phyloP scores from a whole-genome alignment of 768 basidiomycete genomes.

The Gautieria morchelliformis region DNA sequence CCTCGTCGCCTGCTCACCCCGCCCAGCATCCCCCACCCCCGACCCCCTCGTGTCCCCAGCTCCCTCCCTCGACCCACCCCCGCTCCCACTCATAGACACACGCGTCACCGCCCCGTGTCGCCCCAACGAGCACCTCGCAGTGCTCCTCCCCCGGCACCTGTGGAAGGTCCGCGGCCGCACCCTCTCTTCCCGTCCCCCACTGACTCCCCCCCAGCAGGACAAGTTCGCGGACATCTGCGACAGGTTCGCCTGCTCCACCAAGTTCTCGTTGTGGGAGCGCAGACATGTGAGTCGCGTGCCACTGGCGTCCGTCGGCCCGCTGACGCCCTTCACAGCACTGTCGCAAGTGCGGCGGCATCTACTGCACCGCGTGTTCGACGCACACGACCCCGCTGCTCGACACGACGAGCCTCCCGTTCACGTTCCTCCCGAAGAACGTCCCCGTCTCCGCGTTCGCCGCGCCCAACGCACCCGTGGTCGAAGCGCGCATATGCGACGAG shows the following conservation, averaged over 20 bases:
- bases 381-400: slow-evolving; percentile 59
- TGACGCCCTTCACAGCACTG: slow-evolving; percentile 44
- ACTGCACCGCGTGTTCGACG: slow-evolving; percentile 54
- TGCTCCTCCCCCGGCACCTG: slow-evolving; percentile 53
- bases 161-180: slow-evolving; percentile 52
- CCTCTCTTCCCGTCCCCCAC: not conserved
- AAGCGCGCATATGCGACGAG: slow-evolving; percentile 65
- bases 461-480: slow-evolving; percentile 46
- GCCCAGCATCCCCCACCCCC: not conserved
- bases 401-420: slow-evolving; percentile 58
- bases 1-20: not conserved
- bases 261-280: slow-evolving; percentile 62
- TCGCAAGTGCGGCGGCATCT: slow-evolving; percentile 76
- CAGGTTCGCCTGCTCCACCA: slow-evolving; percentile 58
- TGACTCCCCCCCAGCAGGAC: slow-evolving; percentile 4
- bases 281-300: slow-evolving; percentile 48
- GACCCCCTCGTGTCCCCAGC: not conserved
- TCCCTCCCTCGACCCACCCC: not conserved
- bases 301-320: not conserved
- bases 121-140: slow-evolving; percentile 67
- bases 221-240: slow-evolving; percentile 52
- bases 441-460: slow-evolving; percentile 49
- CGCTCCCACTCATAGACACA: too few relatives aligned
- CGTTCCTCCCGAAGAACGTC: slow-evolving; percentile 61
- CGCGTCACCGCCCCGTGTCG: slow-evolving; percentile 13